These are phyloP conservation scores for Mortierella polycephala DNA, from an alignment of 371 early-diverging fungal species.

Conservation along the genomic window DNA sequence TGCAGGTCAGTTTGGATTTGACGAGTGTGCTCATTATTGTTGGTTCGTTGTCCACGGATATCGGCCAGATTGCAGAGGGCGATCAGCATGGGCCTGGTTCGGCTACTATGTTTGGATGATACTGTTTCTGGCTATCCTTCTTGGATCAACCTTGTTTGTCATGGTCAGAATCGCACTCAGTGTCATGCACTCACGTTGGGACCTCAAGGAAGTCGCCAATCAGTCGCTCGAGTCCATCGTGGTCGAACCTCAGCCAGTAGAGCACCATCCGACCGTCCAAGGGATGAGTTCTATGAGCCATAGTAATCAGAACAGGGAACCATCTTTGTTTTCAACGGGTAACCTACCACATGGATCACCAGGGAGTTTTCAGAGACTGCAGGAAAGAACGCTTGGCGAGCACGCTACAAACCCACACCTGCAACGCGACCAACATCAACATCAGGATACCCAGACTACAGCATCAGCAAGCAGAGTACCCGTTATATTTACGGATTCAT, in stretches of 20 bases:
- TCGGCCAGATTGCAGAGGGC: conserved; percentile 25
- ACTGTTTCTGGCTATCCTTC: conserved; percentile 28
- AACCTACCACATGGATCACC: neutral
- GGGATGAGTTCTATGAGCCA: conserved; percentile 13
- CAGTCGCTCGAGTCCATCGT: conserved; percentile 5
- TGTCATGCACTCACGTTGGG: conserved; percentile 13
- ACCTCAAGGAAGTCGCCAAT: conserved; percentile 28
- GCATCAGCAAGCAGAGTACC: neutral
- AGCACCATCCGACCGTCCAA: conserved; percentile 1
- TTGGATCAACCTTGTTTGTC: conserved; percentile 43
- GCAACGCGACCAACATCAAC: too few relatives aligned
- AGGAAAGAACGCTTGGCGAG: neutral
- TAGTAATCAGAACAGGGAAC: neutral
- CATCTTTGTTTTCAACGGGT: conserved; percentile 5
- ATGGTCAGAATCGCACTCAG: conserved; percentile 24
- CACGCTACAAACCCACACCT: neutral
- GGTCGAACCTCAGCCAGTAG: neutral
- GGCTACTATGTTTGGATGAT: conserved; percentile 48
- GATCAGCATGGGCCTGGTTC: conserved; percentile 40
- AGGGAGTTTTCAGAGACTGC: neutral
- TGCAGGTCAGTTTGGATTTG: conserved; percentile 23
- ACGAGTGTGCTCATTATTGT: conserved; percentile 43
- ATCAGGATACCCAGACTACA: neutral
- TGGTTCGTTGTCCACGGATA: conserved; percentile 25
- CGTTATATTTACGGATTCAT: neutral